Evolutionary conservation across 2,329 filamentous ascomycete genomes (phyloP).

Genomic region (Raffaelea ambrosiae): DNA sequence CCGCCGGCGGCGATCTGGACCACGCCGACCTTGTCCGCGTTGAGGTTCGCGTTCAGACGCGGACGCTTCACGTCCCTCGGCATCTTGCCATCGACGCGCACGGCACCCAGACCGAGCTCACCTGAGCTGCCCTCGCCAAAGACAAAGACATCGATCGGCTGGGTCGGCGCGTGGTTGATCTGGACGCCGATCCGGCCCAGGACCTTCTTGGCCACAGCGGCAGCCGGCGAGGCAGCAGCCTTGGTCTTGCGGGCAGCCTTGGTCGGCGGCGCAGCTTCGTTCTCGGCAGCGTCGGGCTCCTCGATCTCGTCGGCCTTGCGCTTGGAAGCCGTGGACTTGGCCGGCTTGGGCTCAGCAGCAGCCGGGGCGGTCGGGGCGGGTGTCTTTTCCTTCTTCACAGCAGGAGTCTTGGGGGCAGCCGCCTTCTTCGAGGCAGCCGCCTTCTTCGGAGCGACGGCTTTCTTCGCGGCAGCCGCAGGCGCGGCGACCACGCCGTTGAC

Average conservation of each 20-base stretch:
- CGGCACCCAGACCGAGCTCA: constrained; percentile 71
- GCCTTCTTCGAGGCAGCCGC: not conserved
- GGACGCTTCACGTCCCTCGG: constrained; percentile 68
- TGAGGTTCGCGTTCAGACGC: constrained; percentile 55
- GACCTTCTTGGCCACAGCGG: constrained; percentile 36
- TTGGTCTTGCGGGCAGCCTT: constrained; percentile 10
- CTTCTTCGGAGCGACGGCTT: constrained; percentile 1
- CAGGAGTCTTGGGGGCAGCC: too few species aligned
- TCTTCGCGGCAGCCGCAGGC: not conserved
- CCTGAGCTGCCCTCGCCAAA: constrained; percentile 75
- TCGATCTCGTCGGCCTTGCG: constrained; percentile 3
- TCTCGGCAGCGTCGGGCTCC: not conserved
- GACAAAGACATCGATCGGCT: constrained; percentile 64
- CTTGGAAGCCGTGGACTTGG: too few species aligned
- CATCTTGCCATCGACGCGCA: constrained; percentile 49
- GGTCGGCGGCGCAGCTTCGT: constrained; percentile 3
- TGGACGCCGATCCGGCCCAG: constrained; percentile 16
- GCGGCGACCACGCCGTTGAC: not conserved
- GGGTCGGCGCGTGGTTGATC: constrained; percentile 57
- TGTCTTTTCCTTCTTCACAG: not conserved
- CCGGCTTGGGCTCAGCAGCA: constrained; percentile 6
- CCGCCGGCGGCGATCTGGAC: constrained; percentile 71
- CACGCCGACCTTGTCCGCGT: constrained; percentile 50
- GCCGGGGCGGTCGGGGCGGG: not conserved
- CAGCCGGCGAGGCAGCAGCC: constrained; percentile 11